These are phyloP conservation scores for Exophiala alcalophila DNA, from an alignment of 2,329 filamentous ascomycete species.

Conservation along the genomic window DNA sequence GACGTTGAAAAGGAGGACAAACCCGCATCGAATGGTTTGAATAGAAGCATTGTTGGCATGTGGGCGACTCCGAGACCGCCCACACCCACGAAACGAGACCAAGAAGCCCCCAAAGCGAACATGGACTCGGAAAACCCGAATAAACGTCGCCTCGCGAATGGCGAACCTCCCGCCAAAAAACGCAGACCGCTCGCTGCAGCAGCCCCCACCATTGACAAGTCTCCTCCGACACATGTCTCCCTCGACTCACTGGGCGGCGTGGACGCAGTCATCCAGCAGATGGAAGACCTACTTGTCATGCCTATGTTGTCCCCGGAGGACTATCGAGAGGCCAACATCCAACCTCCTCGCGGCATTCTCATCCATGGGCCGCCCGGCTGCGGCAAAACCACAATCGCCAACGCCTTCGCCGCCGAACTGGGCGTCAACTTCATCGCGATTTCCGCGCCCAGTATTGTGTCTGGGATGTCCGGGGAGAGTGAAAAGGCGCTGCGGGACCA, in stretches of 20 bases:
- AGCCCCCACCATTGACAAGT: constrained; percentile 56
- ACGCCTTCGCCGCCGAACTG: constrained; percentile 72
- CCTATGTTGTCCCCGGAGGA: constrained; percentile 67
- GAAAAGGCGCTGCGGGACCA: constrained; percentile 81
- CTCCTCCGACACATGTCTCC: constrained; percentile 64
- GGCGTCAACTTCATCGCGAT: constrained; percentile 77
- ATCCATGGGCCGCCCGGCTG: constrained; percentile 82
- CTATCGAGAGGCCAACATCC: constrained; percentile 63
- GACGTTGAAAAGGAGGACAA: constrained; percentile 41
- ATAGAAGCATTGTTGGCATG: constrained; percentile 60
- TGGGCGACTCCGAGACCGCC: constrained; percentile 45
- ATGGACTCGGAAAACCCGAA: constrained; percentile 36
- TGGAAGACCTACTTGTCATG: constrained; percentile 69
- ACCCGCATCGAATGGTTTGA: constrained; percentile 57
- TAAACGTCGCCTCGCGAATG: constrained; percentile 60
- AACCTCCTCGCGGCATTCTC: constrained; percentile 70
- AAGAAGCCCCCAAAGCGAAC: constrained; percentile 1
- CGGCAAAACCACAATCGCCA: constrained; percentile 80
- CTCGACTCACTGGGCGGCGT: constrained; percentile 74
- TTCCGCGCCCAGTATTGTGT: constrained; percentile 76
- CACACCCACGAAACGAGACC: constrained; percentile 11
- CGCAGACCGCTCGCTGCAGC: constrained; percentile 52
- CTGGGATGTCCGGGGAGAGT: constrained; percentile 83
- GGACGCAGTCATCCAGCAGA: constrained; percentile 65
- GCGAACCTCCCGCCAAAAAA: constrained; percentile 65